phyloP scores from a whole-genome alignment of 495 filamentous ascomycete genomes.

The Podospora didyma region DNA sequence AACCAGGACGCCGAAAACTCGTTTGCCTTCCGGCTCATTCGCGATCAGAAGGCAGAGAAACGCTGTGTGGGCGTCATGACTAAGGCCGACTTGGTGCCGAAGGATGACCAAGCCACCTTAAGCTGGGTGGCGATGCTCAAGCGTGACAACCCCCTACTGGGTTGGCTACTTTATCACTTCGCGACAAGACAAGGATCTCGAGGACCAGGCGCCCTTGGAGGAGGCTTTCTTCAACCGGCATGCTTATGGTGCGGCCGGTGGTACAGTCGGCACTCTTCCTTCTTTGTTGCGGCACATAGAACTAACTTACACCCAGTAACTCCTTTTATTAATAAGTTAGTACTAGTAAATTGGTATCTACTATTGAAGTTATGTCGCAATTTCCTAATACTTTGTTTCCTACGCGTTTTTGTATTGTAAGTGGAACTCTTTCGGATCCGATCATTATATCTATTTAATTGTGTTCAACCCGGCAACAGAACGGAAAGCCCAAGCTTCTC shows the following conservation, averaged over 20 bases:
- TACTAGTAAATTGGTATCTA: too few species aligned
- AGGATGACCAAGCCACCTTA: constrained; percentile 26
- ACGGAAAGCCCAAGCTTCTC: too few species aligned
- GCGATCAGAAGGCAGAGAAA: constrained; percentile 49
- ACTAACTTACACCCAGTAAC: constrained; percentile 30
- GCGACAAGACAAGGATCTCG: constrained; percentile 41
- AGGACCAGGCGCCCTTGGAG: constrained; percentile 54
- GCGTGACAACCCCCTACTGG: constrained; percentile 48
- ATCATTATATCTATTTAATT: too few species aligned
- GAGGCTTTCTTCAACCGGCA: constrained; percentile 52
- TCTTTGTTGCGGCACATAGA: neutral
- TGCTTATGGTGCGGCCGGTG: too few species aligned
- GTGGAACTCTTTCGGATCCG: too few species aligned
- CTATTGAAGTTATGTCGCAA: too few species aligned
- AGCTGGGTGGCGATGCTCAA: constrained; percentile 59
- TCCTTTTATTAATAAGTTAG: too few species aligned
- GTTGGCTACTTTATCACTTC: too few species aligned
- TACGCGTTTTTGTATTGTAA: too few species aligned
- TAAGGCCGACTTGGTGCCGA: constrained; percentile 67
- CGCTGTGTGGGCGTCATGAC: constrained; percentile 76
- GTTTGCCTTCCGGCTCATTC: constrained; percentile 60
- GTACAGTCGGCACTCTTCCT: constrained; percentile 4
- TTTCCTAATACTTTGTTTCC: too few species aligned
- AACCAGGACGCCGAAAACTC: constrained; percentile 69
- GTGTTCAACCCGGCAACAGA: too few species aligned